Percentiles rank a stretch among this genome's conserved stretches.
Conservation (phyloP, 306 rosid species). For the Senna siamea region DNA sequence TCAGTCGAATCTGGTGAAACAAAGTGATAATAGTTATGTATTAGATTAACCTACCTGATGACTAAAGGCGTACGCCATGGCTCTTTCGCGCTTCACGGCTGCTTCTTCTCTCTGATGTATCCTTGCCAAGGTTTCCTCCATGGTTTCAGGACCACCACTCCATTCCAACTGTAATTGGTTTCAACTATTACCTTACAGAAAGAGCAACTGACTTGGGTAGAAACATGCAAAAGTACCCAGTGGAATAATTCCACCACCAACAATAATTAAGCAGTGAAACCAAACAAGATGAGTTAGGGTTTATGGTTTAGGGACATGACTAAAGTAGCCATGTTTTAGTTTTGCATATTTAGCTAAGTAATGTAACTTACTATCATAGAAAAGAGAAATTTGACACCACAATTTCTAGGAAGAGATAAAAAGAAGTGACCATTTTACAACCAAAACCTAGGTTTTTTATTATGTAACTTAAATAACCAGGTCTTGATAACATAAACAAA, state of each 20-base stretch:
- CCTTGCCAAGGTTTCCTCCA: conserved; percentile 77
- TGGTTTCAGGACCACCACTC: conserved; percentile 83
- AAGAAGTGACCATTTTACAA: background rate
- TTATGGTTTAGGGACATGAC: too few relatives aligned
- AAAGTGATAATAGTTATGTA: conserved; percentile 1
- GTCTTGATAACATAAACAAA: background rate
- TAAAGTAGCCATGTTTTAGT: background rate
- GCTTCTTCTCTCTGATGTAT: conserved; percentile 96
- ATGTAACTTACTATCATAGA: background rate
- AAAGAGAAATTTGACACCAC: background rate
- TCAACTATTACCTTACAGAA: conserved; percentile 33
- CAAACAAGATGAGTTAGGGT: too few relatives aligned
- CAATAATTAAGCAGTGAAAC: background rate
- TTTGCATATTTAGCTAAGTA: background rate
- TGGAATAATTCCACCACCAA: conserved; percentile 3
- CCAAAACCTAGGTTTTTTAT: background rate
- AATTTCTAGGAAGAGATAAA: background rate
- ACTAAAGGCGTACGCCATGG: conserved; percentile 98
- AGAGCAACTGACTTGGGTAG: conserved; percentile 25
- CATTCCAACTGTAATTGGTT: conserved; percentile 72
- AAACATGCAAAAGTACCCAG: conserved; percentile 1
- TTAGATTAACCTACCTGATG: conserved; percentile 72
- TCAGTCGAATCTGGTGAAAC: conserved; percentile 32
- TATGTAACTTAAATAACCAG: background rate
- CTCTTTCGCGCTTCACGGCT: conserved; percentile 86